Evolutionary conservation across 495 filamentous ascomycete genomes (phyloP).

Genomic region (Neurospora sp.): DNA sequence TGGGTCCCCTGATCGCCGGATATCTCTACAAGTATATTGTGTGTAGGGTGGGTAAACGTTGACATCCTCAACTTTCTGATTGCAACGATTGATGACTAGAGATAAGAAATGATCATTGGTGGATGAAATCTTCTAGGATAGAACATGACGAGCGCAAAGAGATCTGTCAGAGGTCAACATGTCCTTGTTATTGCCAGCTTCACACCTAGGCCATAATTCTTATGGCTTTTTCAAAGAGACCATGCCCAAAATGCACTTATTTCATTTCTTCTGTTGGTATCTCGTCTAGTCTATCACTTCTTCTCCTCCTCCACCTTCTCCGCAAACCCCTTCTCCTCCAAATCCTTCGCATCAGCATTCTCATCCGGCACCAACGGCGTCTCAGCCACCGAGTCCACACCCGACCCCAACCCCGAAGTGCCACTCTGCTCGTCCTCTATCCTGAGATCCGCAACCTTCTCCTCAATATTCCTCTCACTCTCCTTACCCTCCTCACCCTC

Average conservation of each 20-base stretch:
- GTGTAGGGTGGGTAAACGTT: too few species aligned
- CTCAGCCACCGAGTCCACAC: not conserved
- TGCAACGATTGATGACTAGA: too few species aligned
- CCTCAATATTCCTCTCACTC: not conserved
- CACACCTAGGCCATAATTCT: too few species aligned
- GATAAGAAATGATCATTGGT: too few species aligned
- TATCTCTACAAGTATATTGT: not conserved
- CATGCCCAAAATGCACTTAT: too few species aligned
- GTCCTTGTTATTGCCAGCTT: too few species aligned
- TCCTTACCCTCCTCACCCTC: slow-evolving; percentile 16
- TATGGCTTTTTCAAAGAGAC: too few species aligned
- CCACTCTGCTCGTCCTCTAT: not conserved
- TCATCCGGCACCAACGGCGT: slow-evolving; percentile 4
- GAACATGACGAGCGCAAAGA: too few species aligned
- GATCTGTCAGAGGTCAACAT: too few species aligned
- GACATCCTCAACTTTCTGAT: too few species aligned
- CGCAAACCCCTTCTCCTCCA: not conserved
- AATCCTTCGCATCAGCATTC: not conserved
- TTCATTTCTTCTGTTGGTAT: not conserved
- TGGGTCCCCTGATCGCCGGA: not conserved
- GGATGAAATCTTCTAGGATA: too few species aligned
- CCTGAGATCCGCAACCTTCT: not conserved
- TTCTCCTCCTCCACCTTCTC: not conserved
- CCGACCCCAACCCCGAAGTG: not conserved
- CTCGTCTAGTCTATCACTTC: not conserved